These are phyloP conservation scores for Mycena galericulata DNA, from an alignment of 768 basidiomycete genomes.

Conservation along the genomic window DNA sequence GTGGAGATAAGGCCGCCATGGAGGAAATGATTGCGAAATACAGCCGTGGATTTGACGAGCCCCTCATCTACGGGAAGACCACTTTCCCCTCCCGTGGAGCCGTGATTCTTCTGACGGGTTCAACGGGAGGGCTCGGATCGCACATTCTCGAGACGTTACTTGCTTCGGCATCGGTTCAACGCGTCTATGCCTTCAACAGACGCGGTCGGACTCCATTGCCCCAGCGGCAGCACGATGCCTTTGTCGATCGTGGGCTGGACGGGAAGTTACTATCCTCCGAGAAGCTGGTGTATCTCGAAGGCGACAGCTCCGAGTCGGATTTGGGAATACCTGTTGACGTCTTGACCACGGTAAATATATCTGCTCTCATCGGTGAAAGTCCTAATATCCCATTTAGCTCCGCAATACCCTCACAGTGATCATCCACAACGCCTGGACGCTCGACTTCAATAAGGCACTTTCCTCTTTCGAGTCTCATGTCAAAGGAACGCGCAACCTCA, in stretches of 20 bases:
- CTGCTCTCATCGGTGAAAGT: too few relatives aligned
- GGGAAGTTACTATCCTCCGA: too few relatives aligned
- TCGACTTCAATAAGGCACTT: too few relatives aligned
- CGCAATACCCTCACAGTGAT: conserved; percentile 42
- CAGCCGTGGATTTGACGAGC: conserved; percentile 14
- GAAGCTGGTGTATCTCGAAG: too few relatives aligned
- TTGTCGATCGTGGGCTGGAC: too few relatives aligned
- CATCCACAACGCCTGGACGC: conserved; percentile 59
- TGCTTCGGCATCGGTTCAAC: neutral
- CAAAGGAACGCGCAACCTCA: conserved; percentile 53
- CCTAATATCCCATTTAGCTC: too few relatives aligned
- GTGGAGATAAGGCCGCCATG: neutral
- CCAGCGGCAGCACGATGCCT: conserved; percentile 16
- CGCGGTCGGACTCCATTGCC: neutral
- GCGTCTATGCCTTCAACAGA: conserved; percentile 52
- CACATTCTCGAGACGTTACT: conserved; percentile 46
- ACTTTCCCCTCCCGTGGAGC: conserved; percentile 36
- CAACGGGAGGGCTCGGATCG: conserved; percentile 56
- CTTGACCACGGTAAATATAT: too few relatives aligned
- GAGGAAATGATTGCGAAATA: conserved; percentile 27
- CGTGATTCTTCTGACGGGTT: conserved; percentile 54
- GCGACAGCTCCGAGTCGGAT: neutral
- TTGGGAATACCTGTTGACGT: neutral
- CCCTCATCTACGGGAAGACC: neutral
- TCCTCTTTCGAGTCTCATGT: conserved; percentile 61